A percentile compares a stretch with the other conserved stretches of the same genome.
Evolutionary conservation across 345 rosid species (phyloP).

Genomic region (Rhizophora apiculata): DNA sequence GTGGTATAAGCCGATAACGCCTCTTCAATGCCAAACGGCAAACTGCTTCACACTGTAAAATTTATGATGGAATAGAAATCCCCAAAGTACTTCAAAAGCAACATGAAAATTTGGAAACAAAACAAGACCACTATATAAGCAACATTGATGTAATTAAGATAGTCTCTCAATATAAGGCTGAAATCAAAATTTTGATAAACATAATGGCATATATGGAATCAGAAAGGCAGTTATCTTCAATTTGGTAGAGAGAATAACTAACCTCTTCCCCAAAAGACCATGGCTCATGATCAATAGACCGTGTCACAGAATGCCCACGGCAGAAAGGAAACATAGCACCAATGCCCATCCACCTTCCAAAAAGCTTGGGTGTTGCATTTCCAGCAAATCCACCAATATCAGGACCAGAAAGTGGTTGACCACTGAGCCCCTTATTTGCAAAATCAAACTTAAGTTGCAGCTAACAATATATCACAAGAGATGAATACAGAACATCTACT

Average conservation of each 20-base stretch:
- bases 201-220: neutral
- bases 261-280: conserved; percentile 99
- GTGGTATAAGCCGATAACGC: conserved; percentile 82
- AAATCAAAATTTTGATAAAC: too few species aligned
- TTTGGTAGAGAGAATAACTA: conserved; percentile 13
- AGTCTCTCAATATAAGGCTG: too few species aligned
- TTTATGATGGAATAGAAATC: too few species aligned
- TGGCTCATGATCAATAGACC: conserved; percentile 27
- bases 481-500: too few species aligned
- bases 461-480: too few species aligned
- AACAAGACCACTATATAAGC: too few species aligned
- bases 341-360: conserved; percentile 93
- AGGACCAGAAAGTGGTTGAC: conserved; percentile 93
- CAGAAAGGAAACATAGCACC: conserved; percentile 94
- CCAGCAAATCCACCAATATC: conserved; percentile 96
- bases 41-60: conserved; percentile 77
- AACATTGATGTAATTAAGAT: too few species aligned
- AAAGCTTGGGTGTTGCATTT: conserved; percentile 80
- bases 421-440: conserved; percentile 79
- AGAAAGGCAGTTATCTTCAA: neutral
- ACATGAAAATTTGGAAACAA: too few species aligned
- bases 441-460: conserved; percentile 13
- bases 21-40: conserved; percentile 84
- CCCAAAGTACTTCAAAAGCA: too few species aligned
- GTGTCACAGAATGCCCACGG: conserved; percentile 60